These are phyloP conservation scores for Colletotrichum melonis DNA, from an alignment of 2,329 filamentous ascomycete species.

Conservation along the genomic window DNA sequence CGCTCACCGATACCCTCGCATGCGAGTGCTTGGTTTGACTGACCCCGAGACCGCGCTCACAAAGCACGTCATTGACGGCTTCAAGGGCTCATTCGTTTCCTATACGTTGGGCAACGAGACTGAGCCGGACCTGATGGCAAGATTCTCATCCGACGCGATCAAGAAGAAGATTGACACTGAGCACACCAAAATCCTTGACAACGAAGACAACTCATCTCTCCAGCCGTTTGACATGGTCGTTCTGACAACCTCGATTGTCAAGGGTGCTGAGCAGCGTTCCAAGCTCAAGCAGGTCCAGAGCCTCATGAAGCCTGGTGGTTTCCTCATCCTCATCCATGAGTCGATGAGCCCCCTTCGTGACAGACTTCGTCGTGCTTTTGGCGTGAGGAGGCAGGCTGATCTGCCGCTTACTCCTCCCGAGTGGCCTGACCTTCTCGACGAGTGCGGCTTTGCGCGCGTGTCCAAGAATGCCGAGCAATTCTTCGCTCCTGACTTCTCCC, in stretches of 20 bases:
- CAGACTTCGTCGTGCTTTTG: constrained; percentile 34
- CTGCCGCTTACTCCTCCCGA: constrained; percentile 42
- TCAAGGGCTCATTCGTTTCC: constrained; percentile 47
- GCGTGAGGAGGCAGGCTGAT: neutral
- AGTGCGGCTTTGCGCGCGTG: constrained; percentile 46
- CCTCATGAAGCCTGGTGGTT: constrained; percentile 47
- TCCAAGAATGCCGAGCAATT: constrained; percentile 47
- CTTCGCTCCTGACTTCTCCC: constrained; percentile 45
- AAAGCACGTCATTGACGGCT: constrained; percentile 52
- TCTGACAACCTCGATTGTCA: constrained; percentile 43
- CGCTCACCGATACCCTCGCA: constrained; percentile 33
- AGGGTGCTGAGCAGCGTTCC: constrained; percentile 42
- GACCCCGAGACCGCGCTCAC: constrained; percentile 50
- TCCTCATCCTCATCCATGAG: constrained; percentile 42
- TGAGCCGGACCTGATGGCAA: constrained; percentile 36
- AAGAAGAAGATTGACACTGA: constrained; percentile 36
- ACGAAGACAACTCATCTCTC: constrained; percentile 43
- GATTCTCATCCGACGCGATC: constrained; percentile 41
- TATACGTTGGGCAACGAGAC: constrained; percentile 48
- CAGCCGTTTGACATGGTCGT: constrained; percentile 43
- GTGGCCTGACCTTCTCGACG: constrained; percentile 48
- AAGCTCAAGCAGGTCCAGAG: constrained; percentile 40
- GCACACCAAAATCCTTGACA: constrained; percentile 44
- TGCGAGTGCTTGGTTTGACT: constrained; percentile 46
- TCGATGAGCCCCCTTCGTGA: constrained; percentile 37